phyloP scores from a whole-genome alignment of 352 stramenopile species.

The Blastocystis sp. region DNA sequence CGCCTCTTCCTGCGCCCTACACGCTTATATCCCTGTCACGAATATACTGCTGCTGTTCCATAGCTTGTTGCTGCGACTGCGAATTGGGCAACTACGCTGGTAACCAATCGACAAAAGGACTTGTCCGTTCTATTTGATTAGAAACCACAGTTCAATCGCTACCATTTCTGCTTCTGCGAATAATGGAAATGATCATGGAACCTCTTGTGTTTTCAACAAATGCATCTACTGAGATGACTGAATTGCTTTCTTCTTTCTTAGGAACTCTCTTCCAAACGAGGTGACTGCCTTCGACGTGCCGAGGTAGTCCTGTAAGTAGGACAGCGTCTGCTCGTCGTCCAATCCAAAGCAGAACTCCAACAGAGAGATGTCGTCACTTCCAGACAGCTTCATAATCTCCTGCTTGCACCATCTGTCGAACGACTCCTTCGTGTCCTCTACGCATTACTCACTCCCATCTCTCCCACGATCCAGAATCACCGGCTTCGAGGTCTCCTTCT shows the following conservation, averaged over 20 bases:
- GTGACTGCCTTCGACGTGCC: neutral
- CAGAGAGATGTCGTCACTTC: conserved; percentile 47
- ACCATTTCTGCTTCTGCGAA: neutral
- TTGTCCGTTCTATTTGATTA: neutral
- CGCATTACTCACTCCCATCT: neutral
- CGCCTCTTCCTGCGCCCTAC: conserved; percentile 35
- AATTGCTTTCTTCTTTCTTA: conserved; percentile 1
- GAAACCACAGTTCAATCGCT: neutral
- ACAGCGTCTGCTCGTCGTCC: neutral
- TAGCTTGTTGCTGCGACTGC: conserved; percentile 21
- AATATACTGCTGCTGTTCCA: conserved; percentile 28
- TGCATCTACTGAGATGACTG: neutral
- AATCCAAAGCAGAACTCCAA: conserved; percentile 39
- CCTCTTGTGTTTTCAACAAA: neutral
- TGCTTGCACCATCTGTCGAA: conserved; percentile 37
- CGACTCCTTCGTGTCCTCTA: neutral
- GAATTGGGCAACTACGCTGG: neutral
- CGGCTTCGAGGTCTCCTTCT: neutral
- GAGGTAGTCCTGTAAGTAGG: conserved; percentile 25
- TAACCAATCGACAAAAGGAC: neutral
- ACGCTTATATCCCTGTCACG: neutral
- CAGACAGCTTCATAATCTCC: conserved; percentile 10
- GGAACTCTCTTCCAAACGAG: conserved; percentile 32
- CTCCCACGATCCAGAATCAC: neutral
- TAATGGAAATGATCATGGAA: neutral